Conservation (phyloP, 768 basidiomycete genomes). For the Brasilioporus rufonigricans region DNA sequence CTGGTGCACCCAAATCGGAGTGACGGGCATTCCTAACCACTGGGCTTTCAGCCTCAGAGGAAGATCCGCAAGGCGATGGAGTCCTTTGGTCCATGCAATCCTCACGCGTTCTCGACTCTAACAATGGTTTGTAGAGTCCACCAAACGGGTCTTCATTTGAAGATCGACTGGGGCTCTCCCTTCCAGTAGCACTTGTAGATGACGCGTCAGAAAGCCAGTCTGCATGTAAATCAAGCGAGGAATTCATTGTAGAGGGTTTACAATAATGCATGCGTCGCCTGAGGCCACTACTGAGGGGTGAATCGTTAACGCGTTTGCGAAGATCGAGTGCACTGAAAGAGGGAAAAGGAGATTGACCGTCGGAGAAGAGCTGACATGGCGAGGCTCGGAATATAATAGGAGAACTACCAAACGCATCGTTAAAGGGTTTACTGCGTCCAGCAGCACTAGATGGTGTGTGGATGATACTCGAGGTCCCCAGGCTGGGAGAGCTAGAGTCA, state of each 20-base stretch:
- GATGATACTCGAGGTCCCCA: conserved; percentile 29
- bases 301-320: conserved; percentile 42
- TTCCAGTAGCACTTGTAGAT: conserved; percentile 19
- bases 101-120: conserved; percentile 10
- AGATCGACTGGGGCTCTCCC: conserved; percentile 27
- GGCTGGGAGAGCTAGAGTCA: conserved; percentile 31
- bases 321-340: conserved; percentile 30
- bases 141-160: conserved; percentile 46
- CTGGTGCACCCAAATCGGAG: conserved; percentile 18
- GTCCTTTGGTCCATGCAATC: conserved; percentile 11
- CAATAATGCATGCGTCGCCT: conserved; percentile 31
- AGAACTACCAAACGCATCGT: conserved; percentile 32
- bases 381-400: conserved; percentile 42
- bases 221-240: conserved; percentile 21
- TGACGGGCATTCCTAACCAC: conserved; percentile 36
- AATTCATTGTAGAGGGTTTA: conserved; percentile 29
- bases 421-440: conserved; percentile 27
- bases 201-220: conserved; percentile 34
- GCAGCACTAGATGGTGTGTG: conserved; percentile 28
- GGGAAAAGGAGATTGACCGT: conserved; percentile 34
- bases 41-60: conserved; percentile 48
- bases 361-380: conserved; percentile 40
- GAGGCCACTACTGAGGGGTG: conserved; percentile 40
- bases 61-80: conserved; percentile 20
- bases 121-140: conserved; percentile 40